phyloP scores from a whole-genome alignment of 257 asterid species.

The Solanum stenotomum region DNA sequence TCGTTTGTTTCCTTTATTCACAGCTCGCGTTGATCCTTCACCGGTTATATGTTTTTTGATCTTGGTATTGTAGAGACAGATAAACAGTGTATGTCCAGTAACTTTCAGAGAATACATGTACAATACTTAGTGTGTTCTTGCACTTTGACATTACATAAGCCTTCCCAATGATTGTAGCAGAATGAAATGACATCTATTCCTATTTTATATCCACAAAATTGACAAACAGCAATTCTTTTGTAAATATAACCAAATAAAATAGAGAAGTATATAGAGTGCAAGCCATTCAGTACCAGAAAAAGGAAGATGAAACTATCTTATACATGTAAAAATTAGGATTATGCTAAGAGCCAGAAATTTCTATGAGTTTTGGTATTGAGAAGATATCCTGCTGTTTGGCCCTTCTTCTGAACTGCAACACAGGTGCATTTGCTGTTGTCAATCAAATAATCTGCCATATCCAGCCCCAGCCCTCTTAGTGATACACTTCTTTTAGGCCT shows the following conservation, averaged over 20 bases:
- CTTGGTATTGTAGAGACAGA: background rate
- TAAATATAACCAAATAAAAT: background rate
- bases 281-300: background rate
- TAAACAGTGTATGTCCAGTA: background rate
- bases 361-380: conserved; percentile 62
- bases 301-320: background rate
- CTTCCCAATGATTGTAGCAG: background rate
- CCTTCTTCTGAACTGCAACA: conserved; percentile 70
- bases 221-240: background rate
- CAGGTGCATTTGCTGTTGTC: conserved; percentile 76
- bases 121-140: background rate
- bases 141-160: background rate
- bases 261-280: background rate
- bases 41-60: background rate
- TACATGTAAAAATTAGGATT: background rate
- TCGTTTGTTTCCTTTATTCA: background rate
- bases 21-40: background rate
- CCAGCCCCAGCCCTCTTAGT: conserved; percentile 41
- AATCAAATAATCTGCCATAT: conserved; percentile 59
- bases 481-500: conserved; percentile 44
- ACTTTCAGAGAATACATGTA: background rate
- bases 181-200: background rate
- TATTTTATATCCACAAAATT: background rate
- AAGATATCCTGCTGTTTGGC: conserved; percentile 60
- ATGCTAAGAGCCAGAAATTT: conserved; percentile 80